Evolutionary conservation across 441 rosid species (phyloP).

Genomic region (Mallotus repandus): DNA sequence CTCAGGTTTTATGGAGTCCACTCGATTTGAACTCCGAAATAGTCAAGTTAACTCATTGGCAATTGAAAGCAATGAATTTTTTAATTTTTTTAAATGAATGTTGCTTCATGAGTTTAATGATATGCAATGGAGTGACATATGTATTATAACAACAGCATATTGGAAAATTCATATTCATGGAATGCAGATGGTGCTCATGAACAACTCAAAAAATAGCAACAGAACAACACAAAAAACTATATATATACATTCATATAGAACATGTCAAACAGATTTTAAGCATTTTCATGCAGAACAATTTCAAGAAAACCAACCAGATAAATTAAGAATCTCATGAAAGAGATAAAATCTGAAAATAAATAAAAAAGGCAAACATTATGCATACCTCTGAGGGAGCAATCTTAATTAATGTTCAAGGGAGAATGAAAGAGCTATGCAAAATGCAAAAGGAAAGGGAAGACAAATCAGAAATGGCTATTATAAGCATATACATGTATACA

Average conservation of each 20-base stretch:
- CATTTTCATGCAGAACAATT: neutral
- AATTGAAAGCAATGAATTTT: neutral
- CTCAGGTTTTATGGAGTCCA: neutral
- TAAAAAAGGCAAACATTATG: neutral
- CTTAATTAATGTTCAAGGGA: neutral
- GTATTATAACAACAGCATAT: too few relatives aligned
- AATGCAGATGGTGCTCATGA: too few relatives aligned
- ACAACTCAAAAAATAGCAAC: neutral
- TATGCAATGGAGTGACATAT: neutral
- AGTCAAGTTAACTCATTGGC: neutral
- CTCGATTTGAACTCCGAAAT: too few relatives aligned
- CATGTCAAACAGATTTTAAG: neutral
- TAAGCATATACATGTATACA: neutral
- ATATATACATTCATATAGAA: constrained; percentile 6
- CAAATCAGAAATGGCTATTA: neutral
- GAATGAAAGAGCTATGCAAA: neutral
- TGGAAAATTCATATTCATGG: too few relatives aligned
- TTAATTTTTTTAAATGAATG: neutral
- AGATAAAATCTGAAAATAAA: too few relatives aligned
- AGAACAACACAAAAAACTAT: neutral
- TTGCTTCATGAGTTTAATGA: too few relatives aligned
- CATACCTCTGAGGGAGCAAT: constrained; percentile 5
- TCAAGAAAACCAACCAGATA: neutral
- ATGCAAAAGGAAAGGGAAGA: neutral
- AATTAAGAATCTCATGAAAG: neutral